Evolutionary conservation across 164 flowering plant species (phyloP).

Genomic region (Stephania cephalantha): DNA sequence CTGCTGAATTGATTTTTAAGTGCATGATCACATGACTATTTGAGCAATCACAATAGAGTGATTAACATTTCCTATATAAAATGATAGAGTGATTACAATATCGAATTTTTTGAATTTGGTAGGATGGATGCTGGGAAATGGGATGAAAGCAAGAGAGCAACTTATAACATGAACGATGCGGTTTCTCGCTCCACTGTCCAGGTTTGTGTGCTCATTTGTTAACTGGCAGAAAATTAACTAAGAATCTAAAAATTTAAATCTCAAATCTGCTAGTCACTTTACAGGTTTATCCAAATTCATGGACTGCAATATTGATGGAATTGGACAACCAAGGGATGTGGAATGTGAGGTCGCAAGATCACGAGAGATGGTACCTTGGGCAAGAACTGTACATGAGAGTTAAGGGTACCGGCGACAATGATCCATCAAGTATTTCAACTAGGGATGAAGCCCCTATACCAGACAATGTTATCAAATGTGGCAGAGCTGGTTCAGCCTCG

Average conservation of each 20-base stretch:
- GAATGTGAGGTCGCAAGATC: constrained; percentile 33
- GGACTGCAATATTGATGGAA: constrained; percentile 30
- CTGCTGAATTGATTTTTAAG: background rate
- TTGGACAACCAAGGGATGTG: constrained; percentile 41
- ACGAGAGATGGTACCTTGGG: constrained; percentile 26
- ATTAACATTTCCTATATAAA: too few species aligned
- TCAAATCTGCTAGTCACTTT: background rate
- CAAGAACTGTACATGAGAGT: constrained; percentile 38
- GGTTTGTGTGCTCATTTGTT: constrained; percentile 17
- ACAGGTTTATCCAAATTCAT: constrained; percentile 35
- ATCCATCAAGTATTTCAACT: constrained; percentile 7
- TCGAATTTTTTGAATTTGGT: constrained; percentile 3
- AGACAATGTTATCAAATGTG: constrained; percentile 21
- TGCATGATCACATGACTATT: too few species aligned
- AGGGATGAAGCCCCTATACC: constrained; percentile 19
- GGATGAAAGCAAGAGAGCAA: constrained; percentile 15
- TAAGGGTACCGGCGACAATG: constrained; percentile 16
- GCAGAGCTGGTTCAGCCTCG: constrained; percentile 15
- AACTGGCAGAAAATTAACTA: background rate
- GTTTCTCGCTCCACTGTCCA: constrained; percentile 32
- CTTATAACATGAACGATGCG: constrained; percentile 32
- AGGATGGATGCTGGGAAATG: constrained; percentile 31
- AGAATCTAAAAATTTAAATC: background rate
- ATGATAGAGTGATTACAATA: background rate
- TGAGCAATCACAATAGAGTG: background rate